Conservation (phyloP, 306 rosid genomes). For the Prunus salicina region DNA sequence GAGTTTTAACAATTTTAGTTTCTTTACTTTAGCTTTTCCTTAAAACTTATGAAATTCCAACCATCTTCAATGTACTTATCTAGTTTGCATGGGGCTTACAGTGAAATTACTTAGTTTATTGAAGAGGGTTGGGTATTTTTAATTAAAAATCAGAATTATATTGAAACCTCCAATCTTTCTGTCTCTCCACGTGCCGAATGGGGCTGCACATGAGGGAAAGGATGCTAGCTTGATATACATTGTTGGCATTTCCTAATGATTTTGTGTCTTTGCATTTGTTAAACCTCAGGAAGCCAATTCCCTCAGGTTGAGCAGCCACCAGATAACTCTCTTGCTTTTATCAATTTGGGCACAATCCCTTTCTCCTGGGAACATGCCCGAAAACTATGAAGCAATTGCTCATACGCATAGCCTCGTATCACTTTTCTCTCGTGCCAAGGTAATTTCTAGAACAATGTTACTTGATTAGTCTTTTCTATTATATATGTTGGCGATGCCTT, state of each 20-base stretch:
- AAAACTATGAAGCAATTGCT: constrained; percentile 89
- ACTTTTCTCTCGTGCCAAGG: constrained; percentile 84
- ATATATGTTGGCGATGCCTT: constrained; percentile 19
- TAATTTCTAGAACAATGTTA: constrained; percentile 26
- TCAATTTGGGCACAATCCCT: constrained; percentile 81
- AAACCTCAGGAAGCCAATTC: constrained; percentile 49
- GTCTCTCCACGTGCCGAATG: not conserved
- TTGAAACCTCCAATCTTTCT: not conserved
- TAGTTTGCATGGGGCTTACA: not conserved
- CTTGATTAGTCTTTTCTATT: constrained; percentile 8
- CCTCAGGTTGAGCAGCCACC: constrained; percentile 73
- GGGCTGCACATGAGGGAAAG: not conserved
- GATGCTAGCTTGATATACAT: not conserved
- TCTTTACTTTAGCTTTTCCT: not conserved
- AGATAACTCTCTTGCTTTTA: constrained; percentile 67
- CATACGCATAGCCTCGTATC: constrained; percentile 72
- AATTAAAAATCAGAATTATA: no score
- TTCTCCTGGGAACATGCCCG: constrained; percentile 76
- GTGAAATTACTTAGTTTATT: no score
- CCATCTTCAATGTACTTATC: not conserved
- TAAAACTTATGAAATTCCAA: not conserved
- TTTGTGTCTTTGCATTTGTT: not conserved
- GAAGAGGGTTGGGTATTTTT: not conserved
- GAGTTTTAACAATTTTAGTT: constrained; percentile 29
- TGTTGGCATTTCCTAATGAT: not conserved